Conservation (phyloP, 202 grass and related monocot species). For the Panicum virgatum region DNA sequence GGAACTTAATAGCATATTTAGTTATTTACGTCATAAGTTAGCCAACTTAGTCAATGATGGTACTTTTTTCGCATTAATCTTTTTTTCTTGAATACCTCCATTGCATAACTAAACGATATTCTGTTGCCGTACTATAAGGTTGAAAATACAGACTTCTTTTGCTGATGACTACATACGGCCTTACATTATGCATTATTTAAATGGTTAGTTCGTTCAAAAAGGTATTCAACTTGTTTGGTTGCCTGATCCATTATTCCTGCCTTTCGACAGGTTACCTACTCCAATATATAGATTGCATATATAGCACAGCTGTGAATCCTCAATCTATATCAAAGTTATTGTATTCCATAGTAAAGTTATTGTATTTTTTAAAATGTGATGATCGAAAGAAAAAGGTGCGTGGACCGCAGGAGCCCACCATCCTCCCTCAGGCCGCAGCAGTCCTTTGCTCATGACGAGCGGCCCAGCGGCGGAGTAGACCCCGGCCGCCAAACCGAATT, state of each 20-base stretch:
- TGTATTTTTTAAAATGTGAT: no score
- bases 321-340: no score
- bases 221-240: not conserved
- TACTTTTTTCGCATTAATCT: not conserved
- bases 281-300: not conserved
- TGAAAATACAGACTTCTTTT: not conserved
- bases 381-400: no score
- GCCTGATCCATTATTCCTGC: not conserved
- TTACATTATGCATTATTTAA: not conserved
- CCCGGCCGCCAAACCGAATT: no score
- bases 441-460: no score
- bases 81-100: not conserved
- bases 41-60: not conserved
- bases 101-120: not conserved
- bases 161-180: not conserved
- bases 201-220: not conserved
- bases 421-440: no score
- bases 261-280: constrained; percentile 7
- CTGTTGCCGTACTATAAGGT: not conserved
- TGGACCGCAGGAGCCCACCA: no score
- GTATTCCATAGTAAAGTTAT: no score
- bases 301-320: not conserved
- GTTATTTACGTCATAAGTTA: not conserved
- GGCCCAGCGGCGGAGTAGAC: no score
- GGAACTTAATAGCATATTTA: not conserved